Base-by-base conservation (phyloP, 2,329 filamentous ascomycete genomes). In the Neurospora crassa region DNA sequence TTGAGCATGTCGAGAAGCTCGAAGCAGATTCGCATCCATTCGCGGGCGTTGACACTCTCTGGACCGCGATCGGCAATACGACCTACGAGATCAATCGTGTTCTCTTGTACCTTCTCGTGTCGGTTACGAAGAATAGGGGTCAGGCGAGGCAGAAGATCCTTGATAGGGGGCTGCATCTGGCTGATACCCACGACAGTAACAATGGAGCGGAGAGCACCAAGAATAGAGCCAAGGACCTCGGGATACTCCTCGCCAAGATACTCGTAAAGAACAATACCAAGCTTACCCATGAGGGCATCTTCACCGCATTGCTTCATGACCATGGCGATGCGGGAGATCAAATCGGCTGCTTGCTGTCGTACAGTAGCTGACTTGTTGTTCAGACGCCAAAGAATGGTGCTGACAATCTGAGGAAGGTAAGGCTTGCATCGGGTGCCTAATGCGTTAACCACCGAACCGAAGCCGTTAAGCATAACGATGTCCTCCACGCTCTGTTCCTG, bases 1-100 rank as follows among this genome's bases (percentile, higher is more conserved):
- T 99, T 99, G 78, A 99, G 88, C 96, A 99, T 99, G 82, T 99
- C 96, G 40, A 99, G 89, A 70, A 99, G 86, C 84, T 99, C 96
- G 81, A 99, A 99, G 83, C 96, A 99, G 80, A 99, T 99, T 80
- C 96, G 91, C 96, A 99, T 99, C 96, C 96, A 99, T 82, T 99
- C 96, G 78, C 96, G 89, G 16, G 96, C 94, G 79, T 97, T 97
- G 79, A 99, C 96, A 74, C 92, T 95, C 81, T 99, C 96, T 1
- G 96, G 94, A 0, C 96, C 96, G 75, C 96, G 92, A 82, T 99
- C 96, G 18, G 96, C 96, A 76, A 99, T 98, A 85, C 96, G 95
- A 71, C 96, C 96, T 24, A 99, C 96, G 2, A 99, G 87, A 80
- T 99, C 96, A 77, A 99, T 98, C 0, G 96, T 98, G 82, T 99